A percentile compares a stretch with the other conserved stretches of the same genome.
These are phyloP conservation scores for Ophiostoma perfectum DNA, from an alignment of 2,329 filamentous ascomycete genomes.

Conservation along the genomic window DNA sequence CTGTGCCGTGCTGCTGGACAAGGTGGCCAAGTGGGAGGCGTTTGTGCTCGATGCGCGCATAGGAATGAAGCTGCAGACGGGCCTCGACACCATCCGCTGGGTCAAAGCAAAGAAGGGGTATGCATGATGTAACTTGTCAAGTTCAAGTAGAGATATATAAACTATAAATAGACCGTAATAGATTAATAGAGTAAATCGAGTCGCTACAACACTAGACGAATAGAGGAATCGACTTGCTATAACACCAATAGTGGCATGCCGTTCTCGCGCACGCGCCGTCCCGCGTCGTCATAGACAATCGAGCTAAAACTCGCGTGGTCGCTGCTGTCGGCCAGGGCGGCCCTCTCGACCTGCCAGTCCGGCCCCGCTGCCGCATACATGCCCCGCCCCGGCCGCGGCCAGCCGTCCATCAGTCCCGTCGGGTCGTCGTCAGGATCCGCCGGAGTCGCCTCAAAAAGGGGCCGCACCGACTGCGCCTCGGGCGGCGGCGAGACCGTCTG, in stretches of 20 bases:
- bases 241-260: slow-evolving; percentile 11
- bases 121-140: no score
- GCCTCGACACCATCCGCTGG: slow-evolving; percentile 59
- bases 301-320: slow-evolving; percentile 37
- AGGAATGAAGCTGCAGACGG: slow-evolving; percentile 67
- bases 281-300: slow-evolving; percentile 35
- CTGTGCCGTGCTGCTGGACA: slow-evolving; percentile 60
- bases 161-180: neutral
- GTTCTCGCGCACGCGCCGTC: slow-evolving; percentile 24
- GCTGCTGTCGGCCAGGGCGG: slow-evolving; percentile 30
- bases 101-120: slow-evolving; percentile 38
- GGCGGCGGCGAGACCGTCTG: neutral
- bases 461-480: neutral
- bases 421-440: slow-evolving; percentile 28
- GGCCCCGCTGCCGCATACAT: slow-evolving; percentile 30
- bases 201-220: neutral
- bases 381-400: slow-evolving; percentile 26
- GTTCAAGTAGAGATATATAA: slow-evolving; percentile 23
- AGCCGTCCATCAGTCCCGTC: slow-evolving; percentile 24
- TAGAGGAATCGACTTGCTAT: no score
- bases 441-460: slow-evolving; percentile 26
- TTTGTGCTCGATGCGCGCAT: slow-evolving; percentile 71
- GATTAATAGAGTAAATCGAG: neutral
- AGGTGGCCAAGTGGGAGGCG: slow-evolving; percentile 62
- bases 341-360: slow-evolving; percentile 31